Evolutionary conservation across 2,329 filamentous ascomycete genomes (phyloP).

Genomic region (Ophiostoma piceae): DNA sequence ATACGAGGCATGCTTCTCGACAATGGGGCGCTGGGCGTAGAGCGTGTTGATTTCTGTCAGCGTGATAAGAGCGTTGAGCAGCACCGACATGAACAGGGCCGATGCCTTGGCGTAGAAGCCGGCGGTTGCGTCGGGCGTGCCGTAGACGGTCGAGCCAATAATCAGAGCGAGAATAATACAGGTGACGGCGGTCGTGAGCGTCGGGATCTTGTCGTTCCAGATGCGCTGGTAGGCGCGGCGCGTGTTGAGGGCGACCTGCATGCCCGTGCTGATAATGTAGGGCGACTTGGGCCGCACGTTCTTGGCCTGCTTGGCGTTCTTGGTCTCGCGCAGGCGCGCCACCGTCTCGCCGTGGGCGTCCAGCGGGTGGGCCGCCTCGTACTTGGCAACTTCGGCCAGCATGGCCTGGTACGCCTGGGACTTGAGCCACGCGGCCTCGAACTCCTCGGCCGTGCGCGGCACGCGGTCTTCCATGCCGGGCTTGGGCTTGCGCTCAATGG

Average conservation of each 20-base stretch:
- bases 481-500: constrained; percentile 46
- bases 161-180: constrained; percentile 53
- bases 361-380: constrained; percentile 44
- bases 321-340: constrained; percentile 48
- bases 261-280: constrained; percentile 55
- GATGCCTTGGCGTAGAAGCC: constrained; percentile 60
- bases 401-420: constrained; percentile 48
- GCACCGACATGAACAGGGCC: constrained; percentile 77
- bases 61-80: constrained; percentile 79
- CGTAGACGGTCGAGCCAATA: constrained; percentile 26
- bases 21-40: constrained; percentile 57
- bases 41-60: constrained; percentile 79
- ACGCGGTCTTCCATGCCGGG: constrained; percentile 51
- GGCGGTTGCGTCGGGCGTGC: constrained; percentile 28
- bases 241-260: constrained; percentile 47
- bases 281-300: constrained; percentile 52
- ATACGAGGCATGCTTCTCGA: constrained; percentile 1
- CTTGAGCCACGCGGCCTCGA: constrained; percentile 53
- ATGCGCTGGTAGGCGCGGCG: constrained; percentile 74
- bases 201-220: constrained; percentile 65
- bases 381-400: constrained; percentile 52
- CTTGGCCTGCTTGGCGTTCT: constrained; percentile 50
- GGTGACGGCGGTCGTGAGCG: constrained; percentile 76
- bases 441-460: constrained; percentile 57
- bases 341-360: constrained; percentile 34